Evolutionary conservation across 2,329 filamentous ascomycete species (phyloP).

Genomic region (Fusarium beomiforme): DNA sequence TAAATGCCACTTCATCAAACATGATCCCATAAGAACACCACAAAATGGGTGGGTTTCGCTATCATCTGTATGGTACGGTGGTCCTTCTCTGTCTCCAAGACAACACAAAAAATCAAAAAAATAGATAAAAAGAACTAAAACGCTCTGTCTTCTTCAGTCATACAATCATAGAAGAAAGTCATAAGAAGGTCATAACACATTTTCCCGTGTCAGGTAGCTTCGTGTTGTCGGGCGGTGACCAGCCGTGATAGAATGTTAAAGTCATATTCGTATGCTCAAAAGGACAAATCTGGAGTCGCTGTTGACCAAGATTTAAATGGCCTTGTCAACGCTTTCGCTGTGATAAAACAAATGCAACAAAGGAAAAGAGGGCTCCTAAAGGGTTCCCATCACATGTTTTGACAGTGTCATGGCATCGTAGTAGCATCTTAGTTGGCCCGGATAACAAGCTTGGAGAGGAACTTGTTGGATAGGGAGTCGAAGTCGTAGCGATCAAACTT

Average conservation of each 20-base stretch:
- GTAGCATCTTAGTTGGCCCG: slow-evolving; percentile 76
- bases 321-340: slow-evolving; percentile 59
- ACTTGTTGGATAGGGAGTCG: slow-evolving; percentile 96
- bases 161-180: slow-evolving; percentile 54
- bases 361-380: slow-evolving; percentile 39
- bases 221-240: slow-evolving; percentile 48
- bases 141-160: slow-evolving; percentile 53
- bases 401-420: slow-evolving; percentile 31
- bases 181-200: slow-evolving; percentile 52
- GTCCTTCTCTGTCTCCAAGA: slow-evolving; percentile 27
- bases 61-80: slow-evolving; percentile 38
- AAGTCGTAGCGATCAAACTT: slow-evolving; percentile 94
- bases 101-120: slow-evolving; percentile 36
- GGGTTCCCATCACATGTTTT: slow-evolving; percentile 18
- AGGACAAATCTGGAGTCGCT: slow-evolving; percentile 40
- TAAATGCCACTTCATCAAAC: slow-evolving; percentile 46
- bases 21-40: slow-evolving; percentile 45
- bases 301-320: slow-evolving; percentile 47
- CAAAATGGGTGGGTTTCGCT: slow-evolving; percentile 36
- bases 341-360: slow-evolving; percentile 49
- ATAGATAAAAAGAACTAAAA: slow-evolving; percentile 43
- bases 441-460: slow-evolving; percentile 95
- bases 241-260: slow-evolving; percentile 47
- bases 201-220: slow-evolving; percentile 46
- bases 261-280: slow-evolving; percentile 41